phyloP scores from a whole-genome alignment of 306 rosid species.

The Vicia sativa region DNA sequence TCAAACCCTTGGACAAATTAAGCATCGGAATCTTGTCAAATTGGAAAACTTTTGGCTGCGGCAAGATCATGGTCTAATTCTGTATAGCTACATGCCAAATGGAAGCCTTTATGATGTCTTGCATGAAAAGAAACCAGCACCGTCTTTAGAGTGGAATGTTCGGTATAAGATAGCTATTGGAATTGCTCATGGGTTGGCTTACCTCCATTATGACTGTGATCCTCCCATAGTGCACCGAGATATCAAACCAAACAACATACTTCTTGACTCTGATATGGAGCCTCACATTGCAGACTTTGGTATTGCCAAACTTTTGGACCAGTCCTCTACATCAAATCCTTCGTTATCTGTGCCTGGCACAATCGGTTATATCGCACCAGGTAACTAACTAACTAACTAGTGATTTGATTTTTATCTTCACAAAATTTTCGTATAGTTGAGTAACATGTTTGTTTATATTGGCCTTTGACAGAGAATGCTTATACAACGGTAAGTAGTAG shows the following conservation, averaged over 20 bases:
- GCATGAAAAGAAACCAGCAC: conserved; percentile 57
- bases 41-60: conserved; percentile 67
- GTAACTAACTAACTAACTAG: conserved; percentile 42
- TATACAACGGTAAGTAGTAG: conserved; percentile 46
- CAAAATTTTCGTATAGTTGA: neutral
- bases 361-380: conserved; percentile 84
- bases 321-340: conserved; percentile 47
- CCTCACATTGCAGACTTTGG: conserved; percentile 85
- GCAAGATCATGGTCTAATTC: conserved; percentile 64
- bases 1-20: conserved; percentile 60
- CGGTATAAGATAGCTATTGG: conserved; percentile 74
- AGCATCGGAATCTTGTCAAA: conserved; percentile 76
- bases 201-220: conserved; percentile 81
- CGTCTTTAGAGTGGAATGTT: conserved; percentile 59
- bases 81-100: conserved; percentile 76
- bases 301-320: conserved; percentile 78
- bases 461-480: conserved; percentile 63
- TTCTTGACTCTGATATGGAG: conserved; percentile 80
- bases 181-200: no score
- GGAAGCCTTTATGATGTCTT: conserved; percentile 85
- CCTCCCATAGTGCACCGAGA: conserved; percentile 86
- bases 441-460: conserved; percentile 6
- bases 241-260: conserved; percentile 82
- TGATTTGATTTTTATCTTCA: conserved; percentile 18
- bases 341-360: conserved; percentile 65